These are phyloP conservation scores for Phaeotremella skinneri DNA, from an alignment of 768 basidiomycete genomes.

Conservation along the genomic window DNA sequence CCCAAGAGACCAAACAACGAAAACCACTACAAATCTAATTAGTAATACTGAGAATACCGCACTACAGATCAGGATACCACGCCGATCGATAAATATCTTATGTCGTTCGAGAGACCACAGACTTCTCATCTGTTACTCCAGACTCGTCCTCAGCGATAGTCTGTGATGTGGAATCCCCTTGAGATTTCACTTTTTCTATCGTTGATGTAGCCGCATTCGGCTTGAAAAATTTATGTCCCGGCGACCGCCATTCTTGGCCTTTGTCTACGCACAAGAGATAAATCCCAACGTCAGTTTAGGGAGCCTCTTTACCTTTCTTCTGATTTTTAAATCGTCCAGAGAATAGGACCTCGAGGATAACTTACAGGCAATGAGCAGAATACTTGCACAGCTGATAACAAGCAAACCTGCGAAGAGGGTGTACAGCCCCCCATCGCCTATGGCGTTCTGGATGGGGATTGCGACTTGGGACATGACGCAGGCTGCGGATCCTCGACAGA, in stretches of 20 bases:
- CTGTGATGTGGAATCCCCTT: too few relatives aligned
- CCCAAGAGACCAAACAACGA: too few relatives aligned
- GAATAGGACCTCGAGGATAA: not conserved
- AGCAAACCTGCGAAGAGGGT: constrained; percentile 65
- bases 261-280: not conserved
- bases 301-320: not conserved
- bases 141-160: too few relatives aligned
- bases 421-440: constrained; percentile 80
- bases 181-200: too few relatives aligned
- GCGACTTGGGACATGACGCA: constrained; percentile 70
- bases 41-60: too few relatives aligned
- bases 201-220: too few relatives aligned
- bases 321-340: not conserved
- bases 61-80: too few relatives aligned
- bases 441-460: constrained; percentile 65
- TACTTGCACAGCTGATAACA: constrained; percentile 58
- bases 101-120: too few relatives aligned
- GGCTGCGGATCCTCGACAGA: constrained; percentile 67
- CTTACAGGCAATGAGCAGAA: constrained; percentile 63
- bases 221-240: not conserved
- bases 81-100: too few relatives aligned
- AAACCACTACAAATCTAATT: too few relatives aligned
- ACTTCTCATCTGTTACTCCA: too few relatives aligned
- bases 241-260: constrained; percentile 1
- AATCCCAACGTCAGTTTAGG: not conserved